Conservation (phyloP, 176 grass and related monocot genomes). For the Leersia perrieri region DNA sequence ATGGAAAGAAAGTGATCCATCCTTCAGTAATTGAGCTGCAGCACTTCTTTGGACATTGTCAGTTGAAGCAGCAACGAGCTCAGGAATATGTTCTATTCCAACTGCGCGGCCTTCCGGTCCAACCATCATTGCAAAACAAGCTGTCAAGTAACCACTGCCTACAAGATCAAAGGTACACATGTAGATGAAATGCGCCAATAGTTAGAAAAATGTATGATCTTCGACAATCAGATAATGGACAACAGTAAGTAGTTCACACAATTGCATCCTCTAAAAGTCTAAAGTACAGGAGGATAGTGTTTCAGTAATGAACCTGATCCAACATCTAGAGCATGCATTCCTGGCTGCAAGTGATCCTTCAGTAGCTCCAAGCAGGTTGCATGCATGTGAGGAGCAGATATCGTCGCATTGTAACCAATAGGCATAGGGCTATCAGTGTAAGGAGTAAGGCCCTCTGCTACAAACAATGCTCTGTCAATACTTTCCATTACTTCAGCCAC, state of each 20-base stretch:
- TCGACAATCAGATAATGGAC: not conserved
- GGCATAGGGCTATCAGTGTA: constrained; percentile 76
- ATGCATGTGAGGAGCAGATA: constrained; percentile 90
- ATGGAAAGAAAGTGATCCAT: constrained; percentile 67
- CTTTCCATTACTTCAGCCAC: constrained; percentile 73
- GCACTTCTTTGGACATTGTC: constrained; percentile 72
- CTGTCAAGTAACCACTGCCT: constrained; percentile 86
- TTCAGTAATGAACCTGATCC: constrained; percentile 57
- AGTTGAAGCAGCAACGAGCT: constrained; percentile 58
- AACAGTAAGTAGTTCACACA: not conserved
- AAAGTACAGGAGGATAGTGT: not conserved
- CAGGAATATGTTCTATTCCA: constrained; percentile 78
- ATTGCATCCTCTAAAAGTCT: not conserved
- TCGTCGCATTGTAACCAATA: constrained; percentile 79
- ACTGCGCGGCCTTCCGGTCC: constrained; percentile 69
- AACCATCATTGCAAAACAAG: constrained; percentile 85
- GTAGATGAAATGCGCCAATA: not conserved
- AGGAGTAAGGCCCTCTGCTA: constrained; percentile 45
- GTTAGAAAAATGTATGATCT: not conserved
- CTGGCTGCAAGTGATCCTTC: constrained; percentile 69
- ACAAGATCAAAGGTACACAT: not conserved
- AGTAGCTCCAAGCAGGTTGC: constrained; percentile 75
- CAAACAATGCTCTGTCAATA: constrained; percentile 68
- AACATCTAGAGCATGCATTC: constrained; percentile 79
- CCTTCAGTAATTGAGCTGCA: constrained; percentile 48